Evolutionary conservation across 305 asterid species (phyloP), one percentile per base, ranked within the genome.

Genomic region (Solanum hybrid): DNA sequence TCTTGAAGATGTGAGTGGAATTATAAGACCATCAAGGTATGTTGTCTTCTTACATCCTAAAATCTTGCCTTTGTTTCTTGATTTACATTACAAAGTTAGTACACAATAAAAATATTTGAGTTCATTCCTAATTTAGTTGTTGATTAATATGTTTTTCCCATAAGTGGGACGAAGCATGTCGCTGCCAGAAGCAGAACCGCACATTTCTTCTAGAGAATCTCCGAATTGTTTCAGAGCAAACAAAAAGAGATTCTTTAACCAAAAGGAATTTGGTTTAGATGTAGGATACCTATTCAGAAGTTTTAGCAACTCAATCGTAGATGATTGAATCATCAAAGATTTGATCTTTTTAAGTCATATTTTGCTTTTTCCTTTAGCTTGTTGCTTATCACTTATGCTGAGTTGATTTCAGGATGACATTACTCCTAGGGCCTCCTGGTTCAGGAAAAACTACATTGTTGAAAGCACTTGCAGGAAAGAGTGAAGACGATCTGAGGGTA

Each of bases 391-490:
- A 84, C 10, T 18, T 67, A 11, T 34, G 26, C 46, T 78, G 10
- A 28, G 31, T 9, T 36, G 29, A 79, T 91, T 89, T 88, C 93
- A 96, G 99, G 93, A 93, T 96, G 98, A 91, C 98, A 12, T 92
- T 97, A 86, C 97, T 97, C 69, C 95, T 97, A 8, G 99, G 99
- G 24, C 99, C 99, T 87, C 98, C 98, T 31, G 96, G 97, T 90
- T 95, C 99, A 6, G 99, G 99, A 34, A 97, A 97, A 92, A 96
- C 99, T 14, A 96, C 98, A 31, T 88, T 97, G 86, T 91, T 96
- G 8, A 93, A 93, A 91, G 96, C 99, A 40, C 89, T 97, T 71
- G 95, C 99, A 11, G 98, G 97, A 87, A 95, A 94, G 87, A 86
- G 93, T 5, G 98, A 97, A 69, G 93, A 95, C 46, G 94, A 95